Evolutionary conservation across 129 eudicot species (phyloP).

Genomic region (Sambucus nigra): DNA sequence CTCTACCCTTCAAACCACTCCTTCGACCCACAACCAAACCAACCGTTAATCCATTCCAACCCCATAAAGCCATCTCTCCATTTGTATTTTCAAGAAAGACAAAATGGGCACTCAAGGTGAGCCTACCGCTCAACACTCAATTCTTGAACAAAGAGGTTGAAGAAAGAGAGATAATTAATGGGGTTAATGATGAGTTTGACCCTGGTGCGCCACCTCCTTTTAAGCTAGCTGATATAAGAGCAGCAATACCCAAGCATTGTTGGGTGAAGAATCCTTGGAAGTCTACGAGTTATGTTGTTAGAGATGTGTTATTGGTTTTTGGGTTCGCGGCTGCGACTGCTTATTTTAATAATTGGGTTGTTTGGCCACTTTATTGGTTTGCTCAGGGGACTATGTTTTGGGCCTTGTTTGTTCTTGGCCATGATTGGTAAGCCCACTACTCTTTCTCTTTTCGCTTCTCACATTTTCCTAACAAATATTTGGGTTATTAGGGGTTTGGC

Average conservation of each 20-base stretch:
- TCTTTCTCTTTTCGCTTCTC: no score
- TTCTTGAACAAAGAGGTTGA: conserved; percentile 22
- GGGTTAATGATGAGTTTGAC: conserved; percentile 31
- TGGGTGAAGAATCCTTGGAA: conserved; percentile 88
- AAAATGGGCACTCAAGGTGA: conserved; percentile 56
- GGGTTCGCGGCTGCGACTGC: conserved; percentile 84
- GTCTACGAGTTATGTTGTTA: conserved; percentile 75
- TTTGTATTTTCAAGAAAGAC: conserved; percentile 8
- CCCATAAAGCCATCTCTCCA: background rate
- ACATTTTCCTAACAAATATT: conserved; percentile 13
- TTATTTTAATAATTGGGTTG: conserved; percentile 57
- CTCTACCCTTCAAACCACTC: conserved; percentile 50
- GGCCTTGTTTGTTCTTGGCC: conserved; percentile 99
- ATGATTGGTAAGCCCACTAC: conserved; percentile 77
- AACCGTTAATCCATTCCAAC: conserved; percentile 1
- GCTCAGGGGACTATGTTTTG: conserved; percentile 98
- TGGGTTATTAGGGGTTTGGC: background rate
- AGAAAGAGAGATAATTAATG: conserved; percentile 12
- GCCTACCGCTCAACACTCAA: conserved; percentile 40
- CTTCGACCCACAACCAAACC: conserved; percentile 38
- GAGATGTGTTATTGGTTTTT: conserved; percentile 70
- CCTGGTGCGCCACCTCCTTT: conserved; percentile 79
- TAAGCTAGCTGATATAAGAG: conserved; percentile 56
- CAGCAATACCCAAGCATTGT: conserved; percentile 86
- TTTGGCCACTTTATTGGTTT: conserved; percentile 98